Base-by-base conservation (phyloP, 352 stramenopile species). In the Globisporangium irregulare region DNA sequence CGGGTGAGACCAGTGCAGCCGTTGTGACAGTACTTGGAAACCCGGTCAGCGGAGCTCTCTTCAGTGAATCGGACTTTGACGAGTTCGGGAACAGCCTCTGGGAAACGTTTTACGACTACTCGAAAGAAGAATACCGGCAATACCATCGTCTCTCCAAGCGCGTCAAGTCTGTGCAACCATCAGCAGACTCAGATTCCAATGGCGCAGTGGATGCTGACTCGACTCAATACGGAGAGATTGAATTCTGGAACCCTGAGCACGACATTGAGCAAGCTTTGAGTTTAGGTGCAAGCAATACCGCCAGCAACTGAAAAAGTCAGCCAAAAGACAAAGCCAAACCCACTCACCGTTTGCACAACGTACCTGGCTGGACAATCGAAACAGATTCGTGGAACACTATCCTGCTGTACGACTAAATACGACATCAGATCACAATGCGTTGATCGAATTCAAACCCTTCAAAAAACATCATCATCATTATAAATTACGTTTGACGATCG, bases 91-190 rank as follows among this genome's bases (percentile, higher is more conserved):
- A 65, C 15, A 88, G 78, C 65, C 69, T 91, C 34, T 93, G 85
- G 82, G 80, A 87, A 27, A 72, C 61, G 22, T 93, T 93, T 67
- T 93, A 79, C 66, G 85, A 93, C 68, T 87, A 90, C 55, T 65
- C 57, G 4, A 76, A 75, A 48, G 70, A 75, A 46, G 75, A 86
- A 36, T 84, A 90, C 41, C 79, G 82, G 24, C 87, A 90, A 67
- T 91, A 86, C 61, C 82, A 93, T 57, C 79, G 80, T 14, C 70
- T 91, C 18, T 82, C 85, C 18, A 91, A 93, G 48, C 77, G 82
- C 14, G 83, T 93, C 34, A 65, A 58, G 43, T 59, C 20, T n/a
- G 5, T 71, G 20, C 59, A 48, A 12, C 1, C 48, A 22, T 20
- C 15, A 29, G 22, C 32, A 20, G 10, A 51, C 12, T 12, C 53